Evolutionary conservation across 2,329 filamentous ascomycete species (phyloP), one percentile per base, ranked within the genome.

Genomic region (Hypoxylon rubiginosum): DNA sequence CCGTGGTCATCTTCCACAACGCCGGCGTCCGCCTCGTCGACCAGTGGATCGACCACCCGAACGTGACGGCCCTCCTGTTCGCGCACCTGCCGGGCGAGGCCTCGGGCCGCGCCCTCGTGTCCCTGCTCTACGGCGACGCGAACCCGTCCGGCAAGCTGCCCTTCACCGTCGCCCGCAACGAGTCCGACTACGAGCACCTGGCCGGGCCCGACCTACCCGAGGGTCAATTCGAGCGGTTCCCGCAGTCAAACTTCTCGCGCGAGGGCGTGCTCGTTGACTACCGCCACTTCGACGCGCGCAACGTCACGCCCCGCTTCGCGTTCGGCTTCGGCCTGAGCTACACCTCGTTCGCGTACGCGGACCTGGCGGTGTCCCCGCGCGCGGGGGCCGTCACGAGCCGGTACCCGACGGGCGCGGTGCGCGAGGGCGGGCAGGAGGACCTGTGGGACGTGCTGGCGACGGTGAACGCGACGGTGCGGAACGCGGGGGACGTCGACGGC

Each of bases 51-150:
- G 85, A 91, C 52, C 84, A 92, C 62, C 79, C 83, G 7, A 91
- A 91, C 66, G 84, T 92, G 34, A 91, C 88, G 0, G 88, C 84
- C 1, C 79, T 92, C 15, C 81, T 92, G 0, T 88, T 88, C 68
- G 89, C 87, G 4, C 89, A 91, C 71, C 79, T 91, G 0, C 89
- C 89, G 0, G 90, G 90, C 0, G 87, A 91, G 71, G 86, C 90
- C 60, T 86, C 85, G 0, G 90, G 90, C 0, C 77, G 79, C 0
- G 84, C 87, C 0, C 72, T 90, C 5, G 84, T 85, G 0, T 81
- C 84, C 0, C 73, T 91, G 7, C 79, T 91, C 0, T 90, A 89
- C 70, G 88, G 88, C 24, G 81, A 85, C 2, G 76, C 80, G 2
- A 86, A 84, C 65, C 84, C 85, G 0, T 89, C 86, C 0, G 88